Percentiles rank a stretch among this genome's conserved stretches.
phyloP scores from a whole-genome alignment of 345 rosid species.

The Populus deltoides region DNA sequence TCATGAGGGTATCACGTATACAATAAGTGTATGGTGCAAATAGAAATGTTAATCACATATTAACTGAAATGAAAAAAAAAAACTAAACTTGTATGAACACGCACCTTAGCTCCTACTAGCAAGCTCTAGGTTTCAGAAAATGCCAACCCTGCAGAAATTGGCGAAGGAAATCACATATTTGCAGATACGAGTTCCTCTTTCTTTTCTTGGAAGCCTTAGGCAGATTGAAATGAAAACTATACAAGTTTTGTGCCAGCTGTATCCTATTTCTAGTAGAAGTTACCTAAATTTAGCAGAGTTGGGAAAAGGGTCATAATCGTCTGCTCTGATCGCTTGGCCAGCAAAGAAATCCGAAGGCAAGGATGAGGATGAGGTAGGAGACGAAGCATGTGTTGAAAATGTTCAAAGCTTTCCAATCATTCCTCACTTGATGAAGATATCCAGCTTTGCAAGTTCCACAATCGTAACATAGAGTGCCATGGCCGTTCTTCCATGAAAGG shows the following conservation, averaged over 20 bases:
- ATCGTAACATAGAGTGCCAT: neutral
- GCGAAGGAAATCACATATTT: neutral
- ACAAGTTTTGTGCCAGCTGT: neutral
- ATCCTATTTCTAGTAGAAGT: neutral
- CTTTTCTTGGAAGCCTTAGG: neutral
- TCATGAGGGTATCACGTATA: no score
- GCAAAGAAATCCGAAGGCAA: neutral
- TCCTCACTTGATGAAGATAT: neutral
- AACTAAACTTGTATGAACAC: no score
- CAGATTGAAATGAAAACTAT: neutral
- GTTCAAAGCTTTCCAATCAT: neutral
- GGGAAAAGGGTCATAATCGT: neutral
- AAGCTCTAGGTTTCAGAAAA: neutral
- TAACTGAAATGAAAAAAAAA: no score
- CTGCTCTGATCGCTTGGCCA: neutral
- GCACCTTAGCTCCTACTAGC: neutral
- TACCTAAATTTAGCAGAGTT: neutral
- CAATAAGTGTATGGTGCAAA: no score
- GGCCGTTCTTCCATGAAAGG: neutral
- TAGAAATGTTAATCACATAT: no score
- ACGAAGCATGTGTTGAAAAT: neutral
- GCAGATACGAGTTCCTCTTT: neutral
- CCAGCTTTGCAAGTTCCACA: neutral
- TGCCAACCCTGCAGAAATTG: neutral
- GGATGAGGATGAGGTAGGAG: neutral